A percentile compares a stretch with the other conserved stretches of the same genome.
phyloP scores from a whole-genome alignment of 306 rosid genomes.

The Pyrus pyrifolia region DNA sequence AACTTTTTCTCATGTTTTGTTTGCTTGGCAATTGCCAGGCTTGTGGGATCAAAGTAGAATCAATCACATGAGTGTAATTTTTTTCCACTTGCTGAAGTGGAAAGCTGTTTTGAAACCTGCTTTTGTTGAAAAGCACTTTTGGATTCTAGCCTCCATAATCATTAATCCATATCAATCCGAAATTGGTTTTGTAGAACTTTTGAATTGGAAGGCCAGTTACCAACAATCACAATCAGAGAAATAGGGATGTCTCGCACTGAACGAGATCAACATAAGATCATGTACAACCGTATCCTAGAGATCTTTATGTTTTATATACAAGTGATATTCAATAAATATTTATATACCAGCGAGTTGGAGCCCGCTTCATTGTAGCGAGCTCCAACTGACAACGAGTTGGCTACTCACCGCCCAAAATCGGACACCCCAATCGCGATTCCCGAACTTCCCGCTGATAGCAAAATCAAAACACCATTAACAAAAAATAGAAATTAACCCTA shows the following conservation, averaged over 20 bases:
- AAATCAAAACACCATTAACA: not conserved
- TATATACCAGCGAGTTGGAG: no score
- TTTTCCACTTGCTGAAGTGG: no score
- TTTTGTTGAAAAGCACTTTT: not conserved
- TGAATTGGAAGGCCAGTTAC: no score
- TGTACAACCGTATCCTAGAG: no score
- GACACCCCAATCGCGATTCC: not conserved
- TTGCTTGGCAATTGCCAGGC: not conserved
- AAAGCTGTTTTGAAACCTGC: not conserved
- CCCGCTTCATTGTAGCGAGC: not conserved
- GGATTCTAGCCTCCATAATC: not conserved
- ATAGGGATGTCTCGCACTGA: no score
- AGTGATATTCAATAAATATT: no score
- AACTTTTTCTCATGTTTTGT: not conserved
- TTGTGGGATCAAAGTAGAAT: not conserved
- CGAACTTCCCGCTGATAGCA: constrained; percentile 11
- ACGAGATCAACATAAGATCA: no score
- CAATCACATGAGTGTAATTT: not conserved
- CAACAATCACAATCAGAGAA: no score
- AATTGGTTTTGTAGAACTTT: no score
- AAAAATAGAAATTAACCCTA: not conserved
- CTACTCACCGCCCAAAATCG: not conserved
- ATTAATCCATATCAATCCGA: no score
- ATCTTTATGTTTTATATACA: no score
- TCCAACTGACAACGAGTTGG: not conserved